phyloP scores from a whole-genome alignment of 805 yeast genomes.

The Saccharomycopsis microspora region DNA sequence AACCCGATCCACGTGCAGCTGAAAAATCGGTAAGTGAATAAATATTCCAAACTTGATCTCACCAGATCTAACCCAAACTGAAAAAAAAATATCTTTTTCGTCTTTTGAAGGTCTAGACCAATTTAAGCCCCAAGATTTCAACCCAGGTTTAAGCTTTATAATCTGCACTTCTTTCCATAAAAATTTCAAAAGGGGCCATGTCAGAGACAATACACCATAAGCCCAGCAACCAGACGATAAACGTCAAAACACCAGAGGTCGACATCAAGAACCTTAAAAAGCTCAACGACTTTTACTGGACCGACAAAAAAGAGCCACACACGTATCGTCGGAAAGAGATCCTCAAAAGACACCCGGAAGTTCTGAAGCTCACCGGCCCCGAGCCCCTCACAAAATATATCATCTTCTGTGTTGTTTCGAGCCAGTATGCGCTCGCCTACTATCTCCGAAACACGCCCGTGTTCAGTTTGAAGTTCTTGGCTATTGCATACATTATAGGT shows the following conservation, averaged over 20 bases:
- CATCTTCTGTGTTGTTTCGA: conserved; percentile 46
- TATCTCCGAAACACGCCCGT: conserved; percentile 44
- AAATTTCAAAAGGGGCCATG: background rate
- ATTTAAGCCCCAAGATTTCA: too few relatives aligned
- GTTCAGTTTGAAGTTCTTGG: conserved; percentile 40
- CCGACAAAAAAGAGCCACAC: conserved; percentile 75
- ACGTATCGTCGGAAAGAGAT: conserved; percentile 61
- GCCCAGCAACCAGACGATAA: conserved; percentile 10
- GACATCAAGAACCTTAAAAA: conserved; percentile 8
- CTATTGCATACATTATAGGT: conserved; percentile 66
- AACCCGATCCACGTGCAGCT: too few relatives aligned
- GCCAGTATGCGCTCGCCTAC: conserved; percentile 62
- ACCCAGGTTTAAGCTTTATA: too few relatives aligned
- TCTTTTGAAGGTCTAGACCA: too few relatives aligned
- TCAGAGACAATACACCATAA: conserved; percentile 14
- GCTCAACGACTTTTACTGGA: conserved; percentile 70
- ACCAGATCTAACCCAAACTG: too few relatives aligned
- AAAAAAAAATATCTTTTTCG: too few relatives aligned
- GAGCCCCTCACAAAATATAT: conserved; percentile 82
- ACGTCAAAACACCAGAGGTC: conserved; percentile 12
- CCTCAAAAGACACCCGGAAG: conserved; percentile 66
- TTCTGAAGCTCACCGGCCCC: conserved; percentile 69
- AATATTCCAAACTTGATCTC: too few relatives aligned
- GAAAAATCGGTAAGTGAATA: too few relatives aligned
- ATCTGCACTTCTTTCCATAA: too few relatives aligned